Evolutionary conservation across 495 filamentous ascomycete genomes (phyloP), one percentile per base, ranked within the genome.

Genomic region (Daldinia childiae): DNA sequence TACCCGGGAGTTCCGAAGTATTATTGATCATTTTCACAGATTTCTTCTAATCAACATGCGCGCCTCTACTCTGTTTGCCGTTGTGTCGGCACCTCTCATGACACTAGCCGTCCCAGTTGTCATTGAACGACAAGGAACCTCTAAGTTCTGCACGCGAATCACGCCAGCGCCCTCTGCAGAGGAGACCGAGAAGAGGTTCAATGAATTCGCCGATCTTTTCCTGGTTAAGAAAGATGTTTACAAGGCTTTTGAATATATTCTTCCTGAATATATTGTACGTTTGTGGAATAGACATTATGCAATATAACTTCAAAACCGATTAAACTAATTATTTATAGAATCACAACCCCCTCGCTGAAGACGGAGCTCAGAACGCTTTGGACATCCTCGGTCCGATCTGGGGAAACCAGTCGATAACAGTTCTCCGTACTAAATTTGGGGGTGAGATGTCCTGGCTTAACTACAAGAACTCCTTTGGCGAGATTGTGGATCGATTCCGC

Each of bases 361-460:
- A 82, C 36, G 80, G 80, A 2, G 76, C 75, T 4, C 73, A 79
- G 19, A 78, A 79, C 7, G 79, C 80, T 0, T 76, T 77, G 66
- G 74, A 77, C 30, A 78, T 81, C 12, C 75, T 82, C 0, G 68
- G 62, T 41, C 74, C 75, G 0, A 76, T 82, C 29, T 82, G 78
- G 80, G 58, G 62, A 15, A 57, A 43, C 15, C 69, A 70, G 29
- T 55, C 63, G 9, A 74, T 78, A 38, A 78, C 73, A 4, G 73
- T 74, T 9, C 54, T 80, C 0, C 51, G 74, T 3, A 79, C 77
- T 3, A 74, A 64, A 36, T 78, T 79, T 62, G 68, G 73, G 27
- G 76, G 64, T 4, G 54, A 76, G 8, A 73, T 74, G 68, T 74
- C 79, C 3, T 82, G 80, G 80, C 73, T 82, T 38, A 77, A 82